These are phyloP conservation scores for Lentithecium fluviatile DNA, from an alignment of 495 filamentous ascomycete species.

Conservation along the genomic window DNA sequence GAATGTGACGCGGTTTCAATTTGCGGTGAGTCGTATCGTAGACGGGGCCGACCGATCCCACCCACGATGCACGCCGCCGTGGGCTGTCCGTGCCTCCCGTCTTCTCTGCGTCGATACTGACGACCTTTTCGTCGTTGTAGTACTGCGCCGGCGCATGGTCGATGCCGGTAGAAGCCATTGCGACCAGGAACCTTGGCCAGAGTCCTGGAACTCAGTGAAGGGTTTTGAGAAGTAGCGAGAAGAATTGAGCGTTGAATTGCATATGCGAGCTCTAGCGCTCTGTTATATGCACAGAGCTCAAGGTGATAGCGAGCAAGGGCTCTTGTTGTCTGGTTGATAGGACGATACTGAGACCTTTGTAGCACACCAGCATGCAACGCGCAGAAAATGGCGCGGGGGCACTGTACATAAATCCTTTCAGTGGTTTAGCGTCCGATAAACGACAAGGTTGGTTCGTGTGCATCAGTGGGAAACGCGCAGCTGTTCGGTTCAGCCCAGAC, in stretches of 20 bases:
- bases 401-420: background rate
- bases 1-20: slow-evolving; percentile 65
- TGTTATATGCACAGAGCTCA: slow-evolving; percentile 7
- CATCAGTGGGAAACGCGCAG: background rate
- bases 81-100: slow-evolving; percentile 5
- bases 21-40: slow-evolving; percentile 56
- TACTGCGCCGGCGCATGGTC: slow-evolving; percentile 22
- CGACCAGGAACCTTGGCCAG: background rate
- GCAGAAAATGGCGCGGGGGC: background rate
- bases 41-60: slow-evolving; percentile 35
- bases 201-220: slow-evolving; percentile 16
- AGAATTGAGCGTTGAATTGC: slow-evolving; percentile 29
- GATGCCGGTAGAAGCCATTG: slow-evolving; percentile 35
- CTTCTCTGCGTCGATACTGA: slow-evolving; percentile 9
- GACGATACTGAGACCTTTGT: background rate
- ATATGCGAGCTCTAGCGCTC: slow-evolving; percentile 5
- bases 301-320: slow-evolving; percentile 10
- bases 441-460: background rate
- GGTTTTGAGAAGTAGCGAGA: slow-evolving; percentile 32
- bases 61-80: slow-evolving; percentile 8
- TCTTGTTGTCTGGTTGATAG: slow-evolving; percentile 17
- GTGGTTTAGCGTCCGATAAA: slow-evolving; percentile 5
- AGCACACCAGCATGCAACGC: background rate
- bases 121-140: slow-evolving; percentile 12
- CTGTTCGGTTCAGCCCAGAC: slow-evolving; percentile 11